phyloP scores from a whole-genome alignment of 2,329 filamentous ascomycete species.

The Aspergillus brunneoviolaceus region DNA sequence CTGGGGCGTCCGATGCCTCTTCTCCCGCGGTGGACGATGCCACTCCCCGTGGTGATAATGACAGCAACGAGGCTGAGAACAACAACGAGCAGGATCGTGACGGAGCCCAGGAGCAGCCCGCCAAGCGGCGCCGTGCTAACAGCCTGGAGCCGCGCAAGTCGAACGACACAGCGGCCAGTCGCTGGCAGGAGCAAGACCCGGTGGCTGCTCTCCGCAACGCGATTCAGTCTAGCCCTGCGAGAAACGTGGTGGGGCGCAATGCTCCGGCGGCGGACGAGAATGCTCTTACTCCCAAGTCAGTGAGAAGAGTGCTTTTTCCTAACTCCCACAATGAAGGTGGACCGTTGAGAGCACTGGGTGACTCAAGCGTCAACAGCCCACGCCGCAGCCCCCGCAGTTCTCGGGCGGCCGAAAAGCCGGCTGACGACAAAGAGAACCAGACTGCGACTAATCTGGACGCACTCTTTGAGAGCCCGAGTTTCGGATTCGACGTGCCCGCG shows the following conservation, averaged over 20 bases:
- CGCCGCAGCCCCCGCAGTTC: constrained; percentile 44
- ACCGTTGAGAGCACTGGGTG: constrained; percentile 37
- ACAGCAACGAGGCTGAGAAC: constrained; percentile 14
- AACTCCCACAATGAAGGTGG: constrained; percentile 36
- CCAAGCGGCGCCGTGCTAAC: constrained; percentile 47
- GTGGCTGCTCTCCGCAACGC: constrained; percentile 53
- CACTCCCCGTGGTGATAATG: constrained; percentile 36
- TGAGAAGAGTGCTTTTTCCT: constrained; percentile 47
- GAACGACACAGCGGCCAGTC: constrained; percentile 31
- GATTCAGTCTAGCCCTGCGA: constrained; percentile 62
- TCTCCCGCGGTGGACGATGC: constrained; percentile 38
- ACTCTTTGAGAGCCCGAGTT: constrained; percentile 63
- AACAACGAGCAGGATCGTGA: constrained; percentile 32
- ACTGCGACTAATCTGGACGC: constrained; percentile 54
- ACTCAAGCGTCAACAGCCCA: constrained; percentile 49
- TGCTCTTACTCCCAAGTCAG: constrained; percentile 56
- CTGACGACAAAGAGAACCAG: constrained; percentile 59
- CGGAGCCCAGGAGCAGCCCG: constrained; percentile 32
- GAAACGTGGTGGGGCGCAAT: constrained; percentile 49
- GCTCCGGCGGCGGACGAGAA: constrained; percentile 45
- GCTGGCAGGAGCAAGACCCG: constrained; percentile 40
- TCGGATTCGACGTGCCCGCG: constrained; percentile 56
- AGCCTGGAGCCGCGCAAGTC: constrained; percentile 47
- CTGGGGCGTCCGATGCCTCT: constrained; percentile 38
- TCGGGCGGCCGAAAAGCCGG: constrained; percentile 39